Evolutionary conservation across 345 rosid species (phyloP), one percentile per base, ranked within the genome.

Genomic region (Theobroma cacao): DNA sequence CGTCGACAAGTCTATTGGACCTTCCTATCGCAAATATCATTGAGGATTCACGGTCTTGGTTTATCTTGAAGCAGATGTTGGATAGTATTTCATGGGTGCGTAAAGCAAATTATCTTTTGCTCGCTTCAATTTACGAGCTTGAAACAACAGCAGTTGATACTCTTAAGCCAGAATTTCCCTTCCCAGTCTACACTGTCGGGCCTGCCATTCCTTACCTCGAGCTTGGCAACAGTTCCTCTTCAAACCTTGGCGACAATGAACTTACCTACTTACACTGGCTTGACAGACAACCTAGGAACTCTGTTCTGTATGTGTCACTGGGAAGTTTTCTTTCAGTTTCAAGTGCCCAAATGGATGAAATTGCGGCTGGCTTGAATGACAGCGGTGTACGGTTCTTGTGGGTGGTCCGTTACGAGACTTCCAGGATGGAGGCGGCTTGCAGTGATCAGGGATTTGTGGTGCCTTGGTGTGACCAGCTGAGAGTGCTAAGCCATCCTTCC

Each of bases 391-490:
- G 69, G 71, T 87, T 71, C 78, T 41, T 89, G 69, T 87, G 85
- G 88, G 87, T 85, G 82, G 75, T 72, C 12, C 81, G 87, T 0
- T 78, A 67, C 1, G 82, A 77, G 38, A 50, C 24, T 65, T 20
- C 18, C 7, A 3, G 47, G 43, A 3, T 63, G 34, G 34, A 73
- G 53, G 74, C 71, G 2, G 60, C 17, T 17, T 73, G 65, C 11
- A 74, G 80, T 10, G 77, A 73, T 5, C 47, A 1, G 71, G 85
- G 90, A 22, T 8, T 85, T 18, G 81, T 85, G 67, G 72, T 89
- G 50, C 83, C 90, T 13, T 93, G 91, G 94, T 88, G 95, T 28
- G 87, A 89, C 63, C 95, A 90, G 74, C 52, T 84, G 58, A 85
- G 61, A 3, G 97, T 93, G 76, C 7, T 91, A 50, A 73, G 80